Evolutionary conservation across 2,329 filamentous ascomycete species (phyloP).

Genomic region (Arachnopeziza araneosa): DNA sequence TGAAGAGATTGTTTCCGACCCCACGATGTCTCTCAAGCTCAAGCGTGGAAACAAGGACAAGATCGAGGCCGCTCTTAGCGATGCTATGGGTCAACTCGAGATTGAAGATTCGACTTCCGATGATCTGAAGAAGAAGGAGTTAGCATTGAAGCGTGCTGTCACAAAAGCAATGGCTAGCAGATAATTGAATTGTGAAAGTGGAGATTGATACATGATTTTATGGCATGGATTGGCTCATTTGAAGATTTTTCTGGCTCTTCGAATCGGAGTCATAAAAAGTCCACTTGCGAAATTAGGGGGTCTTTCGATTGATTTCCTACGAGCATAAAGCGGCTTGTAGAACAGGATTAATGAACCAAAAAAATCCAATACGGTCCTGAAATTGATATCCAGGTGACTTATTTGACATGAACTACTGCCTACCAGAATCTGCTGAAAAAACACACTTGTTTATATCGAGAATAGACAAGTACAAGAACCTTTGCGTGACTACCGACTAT

Average conservation of each 20-base stretch:
- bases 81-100: conserved; percentile 97
- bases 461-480: too few relatives aligned
- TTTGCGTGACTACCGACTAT: too few relatives aligned
- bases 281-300: conserved; percentile 27
- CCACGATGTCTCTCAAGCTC: conserved; percentile 90
- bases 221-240: conserved; percentile 29
- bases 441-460: too few relatives aligned
- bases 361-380: conserved; percentile 6
- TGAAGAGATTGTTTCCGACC: conserved; percentile 98
- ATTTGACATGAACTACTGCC: too few relatives aligned
- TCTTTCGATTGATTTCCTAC: conserved; percentile 21
- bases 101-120: conserved; percentile 86
- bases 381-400: too few relatives aligned
- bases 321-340: conserved; percentile 32
- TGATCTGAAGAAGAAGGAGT: conserved; percentile 99
- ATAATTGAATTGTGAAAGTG: conserved; percentile 45
- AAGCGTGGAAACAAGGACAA: conserved; percentile 99
- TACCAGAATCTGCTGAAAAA: too few relatives aligned
- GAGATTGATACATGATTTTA: conserved; percentile 29
- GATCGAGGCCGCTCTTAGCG: conserved; percentile 94
- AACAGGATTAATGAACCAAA: conserved; percentile 23
- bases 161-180: conserved; percentile 94
- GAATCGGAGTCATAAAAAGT: conserved; percentile 30
- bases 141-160: conserved; percentile 93
- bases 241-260: conserved; percentile 26